A percentile compares a stretch with the other conserved stretches of the same genome.
These are phyloP conservation scores for Grosmannia clavigera DNA, from an alignment of 2,329 filamentous ascomycete species.

Conservation along the genomic window DNA sequence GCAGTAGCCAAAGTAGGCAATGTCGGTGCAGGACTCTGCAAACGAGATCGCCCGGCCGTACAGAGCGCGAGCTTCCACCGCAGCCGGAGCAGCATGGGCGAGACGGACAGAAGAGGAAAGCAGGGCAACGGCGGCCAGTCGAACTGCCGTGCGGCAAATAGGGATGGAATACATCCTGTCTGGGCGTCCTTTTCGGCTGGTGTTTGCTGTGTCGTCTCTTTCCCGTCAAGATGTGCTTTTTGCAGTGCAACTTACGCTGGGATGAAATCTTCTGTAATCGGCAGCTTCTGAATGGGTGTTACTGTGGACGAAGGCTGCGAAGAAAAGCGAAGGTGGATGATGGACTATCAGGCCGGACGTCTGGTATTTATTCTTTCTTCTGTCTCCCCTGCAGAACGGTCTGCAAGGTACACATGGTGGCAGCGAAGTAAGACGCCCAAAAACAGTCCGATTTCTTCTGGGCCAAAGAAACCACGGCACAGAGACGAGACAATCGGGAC, in stretches of 20 bases:
- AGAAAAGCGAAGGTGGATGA: neutral
- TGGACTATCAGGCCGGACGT: neutral
- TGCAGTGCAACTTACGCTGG: too few relatives aligned
- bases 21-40: conserved; percentile 3
- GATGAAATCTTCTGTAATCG: too few relatives aligned
- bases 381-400: neutral
- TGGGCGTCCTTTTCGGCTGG: too few relatives aligned
- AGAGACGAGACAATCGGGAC: neutral
- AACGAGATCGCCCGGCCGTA: neutral
- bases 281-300: too few relatives aligned
- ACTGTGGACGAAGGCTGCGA: too few relatives aligned
- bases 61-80: neutral
- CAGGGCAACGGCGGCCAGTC: neutral
- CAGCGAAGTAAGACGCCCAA: neutral
- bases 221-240: neutral
- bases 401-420: neutral
- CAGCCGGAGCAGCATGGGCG: neutral
- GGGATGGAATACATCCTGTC: neutral
- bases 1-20: conserved; percentile 11
- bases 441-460: neutral
- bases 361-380: neutral
- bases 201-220: too few relatives aligned
- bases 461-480: neutral
- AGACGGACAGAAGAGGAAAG: neutral
- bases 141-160: neutral